Base-by-base conservation (phyloP, 768 basidiomycete genomes). In the Naematelia aurantialba region DNA sequence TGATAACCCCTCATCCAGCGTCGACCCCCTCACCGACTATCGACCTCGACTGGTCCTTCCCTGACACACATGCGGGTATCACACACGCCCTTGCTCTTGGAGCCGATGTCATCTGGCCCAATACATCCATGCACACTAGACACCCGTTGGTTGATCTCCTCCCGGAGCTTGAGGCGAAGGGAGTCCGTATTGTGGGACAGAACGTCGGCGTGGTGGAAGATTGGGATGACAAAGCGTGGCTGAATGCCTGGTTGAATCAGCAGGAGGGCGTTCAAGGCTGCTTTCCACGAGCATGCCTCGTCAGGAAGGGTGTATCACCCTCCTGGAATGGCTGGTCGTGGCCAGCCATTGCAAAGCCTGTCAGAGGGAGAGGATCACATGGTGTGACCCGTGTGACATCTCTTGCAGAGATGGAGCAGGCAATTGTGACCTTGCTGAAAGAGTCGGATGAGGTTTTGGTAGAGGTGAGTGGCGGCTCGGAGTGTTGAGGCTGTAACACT, bases 351-450 rank as follows among this genome's bases (percentile, higher is more conserved):
- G 48, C 67, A 4, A 75, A 74, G 59, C 74, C 74, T 26, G 56
- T 75, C 13, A 52, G 71, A 13, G 74, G 74, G n/a, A 52, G 74
- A 49, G 74, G 74, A 2, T 66, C 65, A 1, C 74, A 75, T 49
- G 74, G 74, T 2, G 74, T 75, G 1, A 56, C 55, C 1, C 27
- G 66, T 24, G 68, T 73, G 11, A 51, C 30, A 13, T 60, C 55
- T 4, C 13, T 44, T 0, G 47, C 60, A 29, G 63, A 68, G 29
- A 27, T 73, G 22, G n/a, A 51, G n/a, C 25, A 39, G 12, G 60
- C 52, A 2, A 24, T 59, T 5, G 27, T 49, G 31, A 25, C 19
- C 2, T 51, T 67, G 10, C 57, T 63, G 30, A 39, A 50, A 17
- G 72, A 71, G 61, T 67, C 67, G 12, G 63, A 66, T 30, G 55